Percentiles rank a stretch among this genome's conserved stretches.
Evolutionary conservation across 805 yeast genomes (phyloP).

Genomic region (Wickerhamomyces alni): DNA sequence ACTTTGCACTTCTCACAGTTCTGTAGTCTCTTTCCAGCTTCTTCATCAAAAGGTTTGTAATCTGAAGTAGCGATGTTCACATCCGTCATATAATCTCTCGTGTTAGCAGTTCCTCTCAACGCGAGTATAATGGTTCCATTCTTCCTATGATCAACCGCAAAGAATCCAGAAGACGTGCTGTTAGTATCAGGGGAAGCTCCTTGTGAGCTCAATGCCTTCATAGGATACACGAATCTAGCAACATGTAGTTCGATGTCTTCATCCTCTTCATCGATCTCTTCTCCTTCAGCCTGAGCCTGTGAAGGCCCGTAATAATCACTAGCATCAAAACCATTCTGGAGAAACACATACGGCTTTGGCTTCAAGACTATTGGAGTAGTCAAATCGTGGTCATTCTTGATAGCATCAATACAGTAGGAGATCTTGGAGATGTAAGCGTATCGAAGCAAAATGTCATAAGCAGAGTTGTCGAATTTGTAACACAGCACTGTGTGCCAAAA

Average conservation of each 20-base stretch:
- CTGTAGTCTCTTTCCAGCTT: conserved; percentile 5
- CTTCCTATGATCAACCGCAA: conserved; percentile 41
- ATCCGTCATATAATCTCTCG: conserved; percentile 58
- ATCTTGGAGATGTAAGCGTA: conserved; percentile 17
- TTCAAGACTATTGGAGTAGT: conserved; percentile 12
- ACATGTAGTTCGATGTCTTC: conserved; percentile 3
- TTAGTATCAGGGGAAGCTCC: neutral
- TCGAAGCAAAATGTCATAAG: conserved; percentile 12
- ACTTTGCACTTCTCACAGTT: conserved; percentile 48
- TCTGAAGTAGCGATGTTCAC: conserved; percentile 31
- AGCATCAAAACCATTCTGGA: conserved; percentile 5
- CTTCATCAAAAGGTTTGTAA: conserved; percentile 16
- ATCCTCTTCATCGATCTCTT: neutral
- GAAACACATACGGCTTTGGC: conserved; percentile 10
- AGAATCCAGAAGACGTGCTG: conserved; percentile 33
- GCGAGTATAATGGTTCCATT: conserved; percentile 41
- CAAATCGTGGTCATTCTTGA: conserved; percentile 7
- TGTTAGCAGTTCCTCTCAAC: conserved; percentile 58
- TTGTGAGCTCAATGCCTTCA: neutral
- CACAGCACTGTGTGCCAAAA: neutral
- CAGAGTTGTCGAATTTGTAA: conserved; percentile 6
- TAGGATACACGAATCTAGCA: conserved; percentile 5
- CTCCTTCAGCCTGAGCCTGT: neutral
- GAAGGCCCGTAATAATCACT: conserved; percentile 5
- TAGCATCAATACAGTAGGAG: conserved; percentile 15